Base-by-base conservation (phyloP, 2,329 filamentous ascomycete genomes). In the Lojkania enalia region DNA sequence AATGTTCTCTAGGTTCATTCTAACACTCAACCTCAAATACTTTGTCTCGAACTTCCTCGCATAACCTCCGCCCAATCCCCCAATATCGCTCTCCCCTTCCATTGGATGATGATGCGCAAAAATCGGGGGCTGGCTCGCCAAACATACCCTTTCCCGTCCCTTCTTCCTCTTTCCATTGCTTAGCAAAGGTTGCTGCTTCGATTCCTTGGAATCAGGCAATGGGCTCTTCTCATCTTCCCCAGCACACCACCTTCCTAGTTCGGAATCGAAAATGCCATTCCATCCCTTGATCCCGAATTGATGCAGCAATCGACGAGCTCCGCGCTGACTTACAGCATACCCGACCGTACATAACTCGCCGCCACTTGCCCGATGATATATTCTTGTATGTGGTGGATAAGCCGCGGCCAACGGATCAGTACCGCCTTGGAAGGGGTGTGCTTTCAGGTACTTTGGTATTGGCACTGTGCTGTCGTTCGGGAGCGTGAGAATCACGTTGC, bases 71-170 rank as follows among this genome's bases (percentile, higher is more conserved):
- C 61, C 61, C 43, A 63, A 44, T 3, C 60, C 60, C 4, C 60
- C 60, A 43, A 63, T 64, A 57, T 63, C 61, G 35, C 60, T 63
- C 52, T 63, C 53, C 18, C 61, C 61, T 20, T 58, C 47, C 46
- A 54, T 46, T 6, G 61, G 61, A 49, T 63, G 61, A 51, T 64
- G 61, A 21, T 63, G 61, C 19, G 59, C 60, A 27, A 65, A 63
- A 12, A 65, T 55, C 0, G 61, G 61, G 37, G 60, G 61, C 38
- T 65, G 61, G 14, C 39, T 49, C 9, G 58, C 55, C 7, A 65
- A 3, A 47, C 61, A 65, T 4, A 61, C 54, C 35, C 61, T 55
- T 33, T 63, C 57, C 29, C 42, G 49, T 11, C 33, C 43, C 14
- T 51, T 48, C n/a, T 25, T 43, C 4, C 30, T 25, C 19, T 39